Base-by-base conservation (phyloP, 208 protist species). In the Wallacemonas collosoma region DNA sequence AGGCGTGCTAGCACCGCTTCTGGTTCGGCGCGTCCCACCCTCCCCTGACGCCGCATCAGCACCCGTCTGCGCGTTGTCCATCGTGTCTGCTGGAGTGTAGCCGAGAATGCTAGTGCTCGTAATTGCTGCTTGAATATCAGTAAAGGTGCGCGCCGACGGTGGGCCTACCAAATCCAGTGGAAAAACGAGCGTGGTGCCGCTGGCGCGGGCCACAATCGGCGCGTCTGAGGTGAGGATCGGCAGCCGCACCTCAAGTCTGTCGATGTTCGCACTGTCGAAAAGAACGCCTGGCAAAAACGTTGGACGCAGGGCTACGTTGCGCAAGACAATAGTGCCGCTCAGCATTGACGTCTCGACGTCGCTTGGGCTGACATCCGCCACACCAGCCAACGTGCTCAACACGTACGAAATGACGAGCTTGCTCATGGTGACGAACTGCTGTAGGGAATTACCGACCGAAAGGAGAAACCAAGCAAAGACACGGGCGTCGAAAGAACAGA, bases 361-460 rank as follows among this genome's bases (percentile, higher is more conserved):
- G 0, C 50, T 68, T 1, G 84, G 83, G 44, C 82, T 75, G 48
- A 94, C 78, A 73, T 96, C 89, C 12, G 87, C 91, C 15, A 96
- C 75, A 56, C 91, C 88, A 15, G 87, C 80, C 26, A 96, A 39
- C 7, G 61, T 61, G 11, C 75, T 79, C 2, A 94, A 76, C 47
- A 96, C 70, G 68, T 89, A 96, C 3, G 91, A 91, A 66, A 94
- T 63, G 17, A 90, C 68, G 51, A 84, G 75, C 35, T 90, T 82
- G 62, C 86, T 85, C 91, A 96, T 92, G 7, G 60, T 26, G 26
- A 26, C 26, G 26, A 26, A 26, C 26, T 26, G 26, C 26, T 26
- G 26, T 26, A 26, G 26, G 26, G 26, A 26, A 26, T 26, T 26
- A 26, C 26, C 26, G 26, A 26, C 26, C 26, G 26, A 26, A 26